A percentile compares a stretch with the other conserved stretches of the same genome.
These are phyloP conservation scores for Capsella rubella DNA, from an alignment of 441 rosid species.

Conservation along the genomic window DNA sequence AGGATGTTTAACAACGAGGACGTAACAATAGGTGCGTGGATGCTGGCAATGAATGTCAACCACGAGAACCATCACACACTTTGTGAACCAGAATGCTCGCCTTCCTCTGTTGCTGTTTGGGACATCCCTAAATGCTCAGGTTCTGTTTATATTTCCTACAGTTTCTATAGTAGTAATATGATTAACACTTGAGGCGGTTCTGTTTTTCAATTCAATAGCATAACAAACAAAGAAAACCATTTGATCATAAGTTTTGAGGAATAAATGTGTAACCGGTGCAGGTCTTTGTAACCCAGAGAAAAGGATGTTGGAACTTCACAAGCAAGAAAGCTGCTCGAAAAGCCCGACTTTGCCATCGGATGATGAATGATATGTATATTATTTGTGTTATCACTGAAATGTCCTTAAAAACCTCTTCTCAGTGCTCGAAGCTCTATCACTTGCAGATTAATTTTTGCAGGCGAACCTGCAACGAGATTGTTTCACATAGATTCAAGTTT, in stretches of 20 bases:
- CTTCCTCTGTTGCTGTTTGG: slow-evolving; percentile 84
- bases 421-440: slow-evolving; percentile 11
- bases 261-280: slow-evolving; percentile 42
- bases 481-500: slow-evolving; percentile 19
- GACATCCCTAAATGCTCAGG: slow-evolving; percentile 98
- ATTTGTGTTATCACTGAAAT: not conserved
- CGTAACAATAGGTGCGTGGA: slow-evolving; percentile 96
- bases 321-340: slow-evolving; percentile 67
- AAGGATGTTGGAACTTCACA: slow-evolving; percentile 82
- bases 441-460: slow-evolving; percentile 11
- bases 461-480: not conserved
- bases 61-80: slow-evolving; percentile 78
- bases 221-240: not conserved
- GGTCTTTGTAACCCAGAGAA: slow-evolving; percentile 88
- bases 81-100: slow-evolving; percentile 70
- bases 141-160: slow-evolving; percentile 32
- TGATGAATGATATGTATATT: slow-evolving; percentile 48
- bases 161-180: not conserved
- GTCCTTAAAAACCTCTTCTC: slow-evolving; percentile 1
- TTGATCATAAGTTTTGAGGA: slow-evolving; percentile 10
- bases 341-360: slow-evolving; percentile 79
- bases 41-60: slow-evolving; percentile 97
- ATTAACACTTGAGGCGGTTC: not conserved
- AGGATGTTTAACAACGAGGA: slow-evolving; percentile 98
- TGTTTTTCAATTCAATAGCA: not conserved